These are phyloP conservation scores for Pyrenula massariospora DNA, from an alignment of 495 filamentous ascomycete species.

Conservation along the genomic window DNA sequence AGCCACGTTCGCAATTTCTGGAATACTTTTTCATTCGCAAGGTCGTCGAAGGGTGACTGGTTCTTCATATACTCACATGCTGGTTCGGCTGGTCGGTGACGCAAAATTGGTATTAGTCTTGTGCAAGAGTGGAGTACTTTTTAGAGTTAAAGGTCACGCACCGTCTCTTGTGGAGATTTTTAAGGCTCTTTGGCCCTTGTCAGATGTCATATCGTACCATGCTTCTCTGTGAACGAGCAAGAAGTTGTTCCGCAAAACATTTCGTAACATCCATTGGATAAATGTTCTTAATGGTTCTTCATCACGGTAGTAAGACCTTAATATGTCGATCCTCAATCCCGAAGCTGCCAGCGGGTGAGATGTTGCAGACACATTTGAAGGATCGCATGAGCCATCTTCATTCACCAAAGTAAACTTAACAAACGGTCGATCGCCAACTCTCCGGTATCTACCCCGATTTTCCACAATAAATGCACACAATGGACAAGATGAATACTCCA, in stretches of 20 bases:
- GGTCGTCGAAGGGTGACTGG: not conserved
- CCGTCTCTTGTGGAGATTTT: not conserved
- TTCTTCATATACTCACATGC: not conserved
- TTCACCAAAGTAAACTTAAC: not conserved
- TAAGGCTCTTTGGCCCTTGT: not conserved
- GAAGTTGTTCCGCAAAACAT: not conserved
- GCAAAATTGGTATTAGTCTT: not conserved
- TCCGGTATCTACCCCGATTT: not conserved
- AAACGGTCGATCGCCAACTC: not conserved
- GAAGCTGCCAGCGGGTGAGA: not conserved
- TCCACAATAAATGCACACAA: not conserved
- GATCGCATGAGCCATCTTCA: not conserved
- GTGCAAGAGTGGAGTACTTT: not conserved
- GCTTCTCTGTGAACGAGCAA: not conserved
- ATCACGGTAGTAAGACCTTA: not conserved
- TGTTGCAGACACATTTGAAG: not conserved
- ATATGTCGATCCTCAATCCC: not conserved
- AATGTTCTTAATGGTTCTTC: not conserved
- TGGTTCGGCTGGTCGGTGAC: not conserved
- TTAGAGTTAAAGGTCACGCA: not conserved
- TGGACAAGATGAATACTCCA: not conserved
- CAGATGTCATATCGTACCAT: not conserved
- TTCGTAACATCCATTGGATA: not conserved
- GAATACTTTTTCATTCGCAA: not conserved
- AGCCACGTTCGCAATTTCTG: not conserved